phyloP scores from a whole-genome alignment of 163 green algal genomes.

The Prototheca wickerhamii region DNA sequence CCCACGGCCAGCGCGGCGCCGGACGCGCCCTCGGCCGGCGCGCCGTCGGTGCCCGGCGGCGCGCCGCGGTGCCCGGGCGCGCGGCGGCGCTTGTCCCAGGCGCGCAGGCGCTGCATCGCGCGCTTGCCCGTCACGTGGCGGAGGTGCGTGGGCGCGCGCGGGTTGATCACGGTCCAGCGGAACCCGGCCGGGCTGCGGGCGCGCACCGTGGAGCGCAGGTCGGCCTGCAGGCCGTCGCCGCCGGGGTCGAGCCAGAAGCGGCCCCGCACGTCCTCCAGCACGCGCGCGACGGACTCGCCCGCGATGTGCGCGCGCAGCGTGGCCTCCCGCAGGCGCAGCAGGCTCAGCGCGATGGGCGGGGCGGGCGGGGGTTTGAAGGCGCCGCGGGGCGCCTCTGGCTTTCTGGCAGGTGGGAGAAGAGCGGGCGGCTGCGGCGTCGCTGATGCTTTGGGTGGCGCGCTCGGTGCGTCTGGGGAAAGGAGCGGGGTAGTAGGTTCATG shows the following conservation, averaged over 20 bases:
- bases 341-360: constrained; percentile 31
- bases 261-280: constrained; percentile 35
- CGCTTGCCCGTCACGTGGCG: constrained; percentile 42
- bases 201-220: constrained; percentile 38
- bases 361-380: too few species aligned
- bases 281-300: constrained; percentile 42
- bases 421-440: too few species aligned
- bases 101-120: background rate
- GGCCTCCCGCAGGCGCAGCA: constrained; percentile 26
- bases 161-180: constrained; percentile 57
- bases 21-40: background rate
- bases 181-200: constrained; percentile 34
- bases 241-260: constrained; percentile 25
- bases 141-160: constrained; percentile 53
- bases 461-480: too few species aligned
- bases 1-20: background rate
- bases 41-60: background rate
- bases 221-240: constrained; percentile 47
- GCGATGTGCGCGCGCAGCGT: constrained; percentile 31
- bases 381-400: too few species aligned
- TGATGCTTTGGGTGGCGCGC: too few species aligned
- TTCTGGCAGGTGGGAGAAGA: too few species aligned
- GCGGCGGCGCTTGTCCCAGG: constrained; percentile 1
- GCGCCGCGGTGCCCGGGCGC: background rate
- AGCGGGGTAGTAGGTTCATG: too few species aligned